Evolutionary conservation across 495 filamentous ascomycete species (phyloP), one percentile per base, ranked within the genome.

Genomic region (Penicillium ochrochloron): DNA sequence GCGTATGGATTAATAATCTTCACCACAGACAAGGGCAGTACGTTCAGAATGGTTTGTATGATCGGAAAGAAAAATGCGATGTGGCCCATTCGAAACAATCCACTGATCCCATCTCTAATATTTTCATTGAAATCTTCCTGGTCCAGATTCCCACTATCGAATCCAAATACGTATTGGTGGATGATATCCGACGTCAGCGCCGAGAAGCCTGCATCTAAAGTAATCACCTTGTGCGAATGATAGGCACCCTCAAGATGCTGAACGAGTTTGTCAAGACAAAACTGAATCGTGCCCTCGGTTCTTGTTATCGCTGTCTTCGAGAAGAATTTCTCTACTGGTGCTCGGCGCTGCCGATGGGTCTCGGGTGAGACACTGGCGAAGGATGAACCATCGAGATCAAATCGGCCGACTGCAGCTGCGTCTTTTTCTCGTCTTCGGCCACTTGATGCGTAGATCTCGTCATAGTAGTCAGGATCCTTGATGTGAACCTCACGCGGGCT

Each of bases 401-500:
- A 74, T n/a, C 61, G 63, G 5, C 55, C 53, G 11, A 74, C 62
- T 11, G n/a, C 21, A 0, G 37, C 6, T 2, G 52, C 35, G 23
- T 71, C 65, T 41, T 77, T 77, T 21, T 78, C 73, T 11, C 75
- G 69, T 17, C 58, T 57, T 9, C 67, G 63, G 2, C 61, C 51
- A 50, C 57, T 62, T 0, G 66, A 63, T 15, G 76, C 62, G 19
- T 76, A 77, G 3, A 80, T 71, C 15, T 76, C 72, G 7, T 76
- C 73, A 58, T 78, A 80, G 27, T 73, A 80, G n/a, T 57, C 58
- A 0, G 73, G 63, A 34, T 80, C 78, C n/a, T 74, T 75, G 58
- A 79, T 70, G 57, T 83, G 81, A 4, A 88, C 60, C 62, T 87
- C 83, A 17, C 73, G 44, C 0, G 86, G 85, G 29, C 72, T 80